Evolutionary conservation across 495 filamentous ascomycete genomes (phyloP).

Genomic region (Glonium stellatum): DNA sequence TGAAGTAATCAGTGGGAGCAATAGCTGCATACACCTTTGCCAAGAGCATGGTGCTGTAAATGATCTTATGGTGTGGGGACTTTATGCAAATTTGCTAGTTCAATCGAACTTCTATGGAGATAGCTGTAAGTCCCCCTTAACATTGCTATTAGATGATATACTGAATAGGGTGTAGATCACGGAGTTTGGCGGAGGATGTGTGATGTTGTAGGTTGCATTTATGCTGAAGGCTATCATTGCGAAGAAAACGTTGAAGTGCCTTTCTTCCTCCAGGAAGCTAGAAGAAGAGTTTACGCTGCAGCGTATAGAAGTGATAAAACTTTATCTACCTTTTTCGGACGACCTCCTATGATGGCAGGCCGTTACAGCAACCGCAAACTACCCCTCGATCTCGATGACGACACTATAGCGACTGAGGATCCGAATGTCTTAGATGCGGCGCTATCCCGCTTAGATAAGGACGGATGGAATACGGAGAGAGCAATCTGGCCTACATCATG

Average conservation of each 20-base stretch:
- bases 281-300: conserved; percentile 15
- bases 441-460: conserved; percentile 8
- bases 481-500: conserved; percentile 15
- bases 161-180: conserved; percentile 12
- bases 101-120: conserved; percentile 24
- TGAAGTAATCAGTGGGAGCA: conserved; percentile 23
- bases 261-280: conserved; percentile 20
- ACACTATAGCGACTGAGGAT: conserved; percentile 9
- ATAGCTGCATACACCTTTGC: conserved; percentile 21
- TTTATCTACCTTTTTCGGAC: conserved; percentile 23
- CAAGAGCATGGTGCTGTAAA: conserved; percentile 22
- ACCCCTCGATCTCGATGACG: conserved; percentile 20
- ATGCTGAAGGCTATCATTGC: conserved; percentile 23
- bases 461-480: conserved; percentile 22
- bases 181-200: conserved; percentile 24
- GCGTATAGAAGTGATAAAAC: conserved; percentile 22
- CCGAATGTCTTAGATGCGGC: conserved; percentile 7
- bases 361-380: conserved; percentile 17
- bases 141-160: not conserved
- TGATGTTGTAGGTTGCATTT: conserved; percentile 12
- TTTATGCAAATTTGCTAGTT: conserved; percentile 19
- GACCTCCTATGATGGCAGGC: conserved; percentile 19
- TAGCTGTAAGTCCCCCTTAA: conserved; percentile 10
- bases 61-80: conserved; percentile 23
- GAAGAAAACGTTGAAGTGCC: conserved; percentile 18